phyloP scores from a whole-genome alignment of 75 land plant genomes.

The Pinus tabuliformis region DNA sequence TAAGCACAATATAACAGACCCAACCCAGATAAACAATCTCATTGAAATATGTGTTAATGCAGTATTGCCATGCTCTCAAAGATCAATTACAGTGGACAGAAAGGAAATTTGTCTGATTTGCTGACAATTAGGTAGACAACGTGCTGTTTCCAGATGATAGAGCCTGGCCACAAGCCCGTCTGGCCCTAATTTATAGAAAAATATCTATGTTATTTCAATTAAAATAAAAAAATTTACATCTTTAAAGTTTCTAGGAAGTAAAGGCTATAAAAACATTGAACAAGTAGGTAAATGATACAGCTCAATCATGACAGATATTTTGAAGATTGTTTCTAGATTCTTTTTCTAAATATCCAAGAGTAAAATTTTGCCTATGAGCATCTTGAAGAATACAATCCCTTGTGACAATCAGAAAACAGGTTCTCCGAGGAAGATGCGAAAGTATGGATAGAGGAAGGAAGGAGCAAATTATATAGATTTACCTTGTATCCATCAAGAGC shows the following conservation, averaged over 20 bases:
- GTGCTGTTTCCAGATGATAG: too few species aligned
- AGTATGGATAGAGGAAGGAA: not conserved
- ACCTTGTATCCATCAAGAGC: constrained; percentile 99
- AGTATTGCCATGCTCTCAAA: not conserved
- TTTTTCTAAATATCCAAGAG: not conserved
- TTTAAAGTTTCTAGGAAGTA: not conserved
- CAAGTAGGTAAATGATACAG: too few species aligned
- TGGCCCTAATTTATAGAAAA: not conserved
- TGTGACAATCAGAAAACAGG: not conserved
- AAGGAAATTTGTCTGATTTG: not conserved
- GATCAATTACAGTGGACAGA: not conserved
- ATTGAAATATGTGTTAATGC: not conserved
- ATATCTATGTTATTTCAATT: not conserved
- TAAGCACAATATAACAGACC: not conserved
- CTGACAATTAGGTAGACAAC: not conserved
- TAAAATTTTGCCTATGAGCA: not conserved
- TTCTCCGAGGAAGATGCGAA: not conserved
- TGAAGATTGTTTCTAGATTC: not conserved
- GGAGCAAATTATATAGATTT: not conserved
- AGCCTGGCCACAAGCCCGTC: too few species aligned
- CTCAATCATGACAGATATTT: not conserved
- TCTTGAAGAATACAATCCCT: not conserved
- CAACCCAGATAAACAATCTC: not conserved
- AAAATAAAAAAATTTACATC: not conserved
- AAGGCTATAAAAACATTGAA: not conserved